These are phyloP conservation scores for Acacia confusa DNA, from an alignment of 306 rosid species.

Conservation along the genomic window DNA sequence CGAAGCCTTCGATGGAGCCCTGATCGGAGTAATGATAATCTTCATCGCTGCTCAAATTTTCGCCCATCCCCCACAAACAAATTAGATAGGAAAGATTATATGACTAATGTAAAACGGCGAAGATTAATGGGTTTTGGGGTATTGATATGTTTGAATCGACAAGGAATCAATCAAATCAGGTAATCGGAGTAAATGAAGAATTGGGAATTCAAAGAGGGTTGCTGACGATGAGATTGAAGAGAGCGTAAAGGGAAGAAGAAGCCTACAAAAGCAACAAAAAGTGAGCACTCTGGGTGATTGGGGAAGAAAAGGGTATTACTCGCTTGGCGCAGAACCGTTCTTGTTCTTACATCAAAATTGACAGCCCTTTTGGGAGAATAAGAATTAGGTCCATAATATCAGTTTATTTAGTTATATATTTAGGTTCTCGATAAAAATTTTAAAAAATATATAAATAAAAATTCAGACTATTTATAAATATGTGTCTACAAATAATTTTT, in stretches of 20 bases:
- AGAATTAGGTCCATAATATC: too few species aligned
- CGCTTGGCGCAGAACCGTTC: background rate
- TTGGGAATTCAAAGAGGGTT: conserved; percentile 23
- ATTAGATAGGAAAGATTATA: background rate
- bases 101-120: background rate
- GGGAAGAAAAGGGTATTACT: background rate
- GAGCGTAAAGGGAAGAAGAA: background rate
- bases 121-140: background rate
- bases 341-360: background rate
- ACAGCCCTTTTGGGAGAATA: too few species aligned
- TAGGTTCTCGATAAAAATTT: too few species aligned
- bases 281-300: background rate
- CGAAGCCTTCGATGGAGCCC: conserved; percentile 60
- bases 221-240: conserved; percentile 26
- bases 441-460: too few species aligned
- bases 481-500: too few species aligned
- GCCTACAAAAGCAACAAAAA: background rate
- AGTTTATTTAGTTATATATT: too few species aligned
- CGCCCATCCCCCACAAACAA: conserved; percentile 50
- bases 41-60: conserved; percentile 60
- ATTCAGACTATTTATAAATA: too few species aligned
- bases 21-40: conserved; percentile 74
- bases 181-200: conserved; percentile 30
- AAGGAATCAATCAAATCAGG: conserved; percentile 32
- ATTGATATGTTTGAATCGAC: conserved; percentile 2